phyloP scores from a whole-genome alignment of 2,329 filamentous ascomycete species.

The Xylogone sp. region DNA sequence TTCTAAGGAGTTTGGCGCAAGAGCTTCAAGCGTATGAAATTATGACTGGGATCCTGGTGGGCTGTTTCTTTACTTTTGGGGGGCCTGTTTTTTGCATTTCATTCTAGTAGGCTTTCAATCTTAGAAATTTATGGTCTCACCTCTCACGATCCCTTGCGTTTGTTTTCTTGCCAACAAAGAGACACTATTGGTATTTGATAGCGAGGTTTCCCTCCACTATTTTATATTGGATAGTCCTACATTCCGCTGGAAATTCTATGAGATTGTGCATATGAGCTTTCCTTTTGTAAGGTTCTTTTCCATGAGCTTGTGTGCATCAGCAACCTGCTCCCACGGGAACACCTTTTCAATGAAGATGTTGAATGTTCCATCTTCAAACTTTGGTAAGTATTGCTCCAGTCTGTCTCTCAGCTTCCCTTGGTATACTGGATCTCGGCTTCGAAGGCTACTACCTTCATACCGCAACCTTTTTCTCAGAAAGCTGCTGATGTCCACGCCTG shows the following conservation, averaged over 20 bases:
- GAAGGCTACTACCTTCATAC: constrained; percentile 77
- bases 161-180: no score
- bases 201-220: neutral
- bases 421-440: constrained; percentile 75
- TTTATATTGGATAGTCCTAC: neutral
- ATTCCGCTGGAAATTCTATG: constrained; percentile 7
- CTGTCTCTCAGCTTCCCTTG: constrained; percentile 74
- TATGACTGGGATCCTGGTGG: neutral
- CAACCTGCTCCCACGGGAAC: constrained; percentile 72
- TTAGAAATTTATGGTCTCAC: no score
- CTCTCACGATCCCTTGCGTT: no score
- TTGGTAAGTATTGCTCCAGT: constrained; percentile 69
- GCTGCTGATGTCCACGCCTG: constrained; percentile 67
- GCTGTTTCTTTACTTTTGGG: neutral
- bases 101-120: no score
- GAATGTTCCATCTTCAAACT: constrained; percentile 70
- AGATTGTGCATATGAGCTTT: constrained; percentile 58
- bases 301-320: constrained; percentile 68
- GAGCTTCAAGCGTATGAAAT: neutral
- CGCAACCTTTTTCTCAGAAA: constrained; percentile 75
- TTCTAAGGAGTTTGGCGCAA: neutral
- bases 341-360: constrained; percentile 81
- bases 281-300: constrained; percentile 70
- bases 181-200: neutral
- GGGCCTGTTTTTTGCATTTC: no score